Evolutionary conservation across 345 rosid species (phyloP).

Genomic region (Gossypium stocksii): DNA sequence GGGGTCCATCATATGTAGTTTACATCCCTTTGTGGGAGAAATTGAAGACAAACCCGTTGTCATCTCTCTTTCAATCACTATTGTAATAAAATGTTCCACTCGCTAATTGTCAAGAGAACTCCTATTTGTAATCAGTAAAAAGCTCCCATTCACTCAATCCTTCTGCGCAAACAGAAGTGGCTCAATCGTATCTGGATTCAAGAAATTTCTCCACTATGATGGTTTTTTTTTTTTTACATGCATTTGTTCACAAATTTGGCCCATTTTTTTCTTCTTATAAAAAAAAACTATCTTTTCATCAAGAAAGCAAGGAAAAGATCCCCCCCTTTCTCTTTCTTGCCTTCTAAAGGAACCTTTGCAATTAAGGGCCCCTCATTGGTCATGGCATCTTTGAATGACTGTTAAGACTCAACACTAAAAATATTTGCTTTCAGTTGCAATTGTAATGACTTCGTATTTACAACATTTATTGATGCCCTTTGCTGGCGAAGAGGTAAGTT

Average conservation of each 20-base stretch:
- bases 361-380: not conserved
- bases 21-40: conserved; percentile 19
- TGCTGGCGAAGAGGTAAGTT: too few species aligned
- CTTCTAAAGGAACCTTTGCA: not conserved
- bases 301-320: not conserved
- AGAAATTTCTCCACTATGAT: not conserved
- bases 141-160: not conserved
- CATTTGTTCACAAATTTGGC: not conserved
- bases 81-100: conserved; percentile 24
- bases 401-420: not conserved
- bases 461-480: too few species aligned
- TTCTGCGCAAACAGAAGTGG: not conserved
- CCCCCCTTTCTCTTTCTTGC: not conserved
- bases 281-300: not conserved
- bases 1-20: conserved; percentile 16
- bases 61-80: conserved; percentile 29
- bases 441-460: too few species aligned
- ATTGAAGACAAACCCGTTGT: conserved; percentile 26
- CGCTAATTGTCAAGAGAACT: not conserved
- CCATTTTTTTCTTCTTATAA: too few species aligned
- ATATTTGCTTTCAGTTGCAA: not conserved
- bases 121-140: not conserved
- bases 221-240: not conserved
- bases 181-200: not conserved
- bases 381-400: not conserved